phyloP scores from a whole-genome alignment of 805 yeast genomes.

The Nakazawaea ernobii region DNA sequence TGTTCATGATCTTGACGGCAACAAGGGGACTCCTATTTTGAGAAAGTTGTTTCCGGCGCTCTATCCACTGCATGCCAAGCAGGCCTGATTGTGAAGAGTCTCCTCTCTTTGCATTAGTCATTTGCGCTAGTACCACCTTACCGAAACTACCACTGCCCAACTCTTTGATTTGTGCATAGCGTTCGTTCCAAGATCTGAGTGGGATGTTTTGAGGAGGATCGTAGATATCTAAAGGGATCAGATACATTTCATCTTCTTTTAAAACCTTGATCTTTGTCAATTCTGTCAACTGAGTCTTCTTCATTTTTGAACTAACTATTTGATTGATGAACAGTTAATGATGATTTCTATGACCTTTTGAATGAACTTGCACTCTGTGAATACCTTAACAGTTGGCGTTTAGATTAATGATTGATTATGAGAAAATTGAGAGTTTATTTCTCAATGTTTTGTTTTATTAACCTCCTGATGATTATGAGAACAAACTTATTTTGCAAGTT shows the following conservation, averaged over 20 bases:
- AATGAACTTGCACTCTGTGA: too few relatives aligned
- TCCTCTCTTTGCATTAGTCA: conserved; percentile 12
- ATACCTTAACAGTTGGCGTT: too few relatives aligned
- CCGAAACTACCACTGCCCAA: conserved; percentile 80
- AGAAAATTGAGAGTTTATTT: too few relatives aligned
- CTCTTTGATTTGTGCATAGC: conserved; percentile 45
- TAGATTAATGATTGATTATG: too few relatives aligned
- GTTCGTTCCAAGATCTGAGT: conserved; percentile 30
- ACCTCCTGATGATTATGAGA: too few relatives aligned
- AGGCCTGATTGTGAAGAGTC: too few relatives aligned
- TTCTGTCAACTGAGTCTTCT: too few relatives aligned
- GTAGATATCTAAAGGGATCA: conserved; percentile 30
- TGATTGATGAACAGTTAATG: neutral
- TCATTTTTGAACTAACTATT: neutral
- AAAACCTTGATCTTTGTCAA: too few relatives aligned
- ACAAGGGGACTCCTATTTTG: conserved; percentile 33
- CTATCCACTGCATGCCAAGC: too few relatives aligned
- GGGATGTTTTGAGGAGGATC: conserved; percentile 39
- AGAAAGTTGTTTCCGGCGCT: neutral
- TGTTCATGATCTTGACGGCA: conserved; percentile 79
- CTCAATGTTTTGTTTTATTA: too few relatives aligned
- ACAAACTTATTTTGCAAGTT: neutral
- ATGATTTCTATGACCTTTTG: too few relatives aligned
- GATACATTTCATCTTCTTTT: neutral
- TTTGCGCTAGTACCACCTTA: conserved; percentile 57